These are phyloP conservation scores for Diaporthe australafricana DNA, from an alignment of 2,329 filamentous ascomycete species.

Conservation along the genomic window DNA sequence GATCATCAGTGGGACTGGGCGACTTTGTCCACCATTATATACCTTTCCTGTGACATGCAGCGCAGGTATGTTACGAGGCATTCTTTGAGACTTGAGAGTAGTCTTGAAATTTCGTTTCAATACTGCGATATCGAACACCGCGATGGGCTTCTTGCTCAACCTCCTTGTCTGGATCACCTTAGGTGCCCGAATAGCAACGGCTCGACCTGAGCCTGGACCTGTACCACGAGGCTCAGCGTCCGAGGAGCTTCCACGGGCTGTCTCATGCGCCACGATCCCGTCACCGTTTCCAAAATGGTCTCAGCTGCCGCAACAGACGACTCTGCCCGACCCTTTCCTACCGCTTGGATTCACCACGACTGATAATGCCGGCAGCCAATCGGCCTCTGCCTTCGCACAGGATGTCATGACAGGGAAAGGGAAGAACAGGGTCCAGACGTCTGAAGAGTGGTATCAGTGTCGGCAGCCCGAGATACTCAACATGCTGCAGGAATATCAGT, in stretches of 20 bases:
- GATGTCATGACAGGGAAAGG: slow-evolving; percentile 54
- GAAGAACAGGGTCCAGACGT: slow-evolving; percentile 54
- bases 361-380: slow-evolving; percentile 47
- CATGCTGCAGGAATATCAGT: slow-evolving; percentile 63
- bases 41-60: slow-evolving; percentile 1
- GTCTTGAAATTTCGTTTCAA: background rate
- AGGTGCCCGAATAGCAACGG: background rate
- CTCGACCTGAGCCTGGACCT: background rate
- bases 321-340: slow-evolving; percentile 58
- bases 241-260: slow-evolving; percentile 10
- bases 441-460: slow-evolving; percentile 61
- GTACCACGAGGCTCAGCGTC: background rate
- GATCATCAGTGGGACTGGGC: background rate
- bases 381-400: slow-evolving; percentile 43
- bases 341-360: slow-evolving; percentile 52
- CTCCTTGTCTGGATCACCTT: background rate
- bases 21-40: background rate
- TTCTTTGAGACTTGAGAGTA: background rate
- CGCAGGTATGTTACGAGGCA: background rate
- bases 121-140: background rate
- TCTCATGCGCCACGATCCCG: slow-evolving; percentile 42
- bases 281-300: slow-evolving; percentile 50
- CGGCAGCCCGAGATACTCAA: slow-evolving; percentile 62
- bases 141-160: background rate
- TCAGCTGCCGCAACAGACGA: slow-evolving; percentile 50